phyloP scores from a whole-genome alignment of 2,329 filamentous ascomycete genomes.

The Nannizziopsis barbatae region DNA sequence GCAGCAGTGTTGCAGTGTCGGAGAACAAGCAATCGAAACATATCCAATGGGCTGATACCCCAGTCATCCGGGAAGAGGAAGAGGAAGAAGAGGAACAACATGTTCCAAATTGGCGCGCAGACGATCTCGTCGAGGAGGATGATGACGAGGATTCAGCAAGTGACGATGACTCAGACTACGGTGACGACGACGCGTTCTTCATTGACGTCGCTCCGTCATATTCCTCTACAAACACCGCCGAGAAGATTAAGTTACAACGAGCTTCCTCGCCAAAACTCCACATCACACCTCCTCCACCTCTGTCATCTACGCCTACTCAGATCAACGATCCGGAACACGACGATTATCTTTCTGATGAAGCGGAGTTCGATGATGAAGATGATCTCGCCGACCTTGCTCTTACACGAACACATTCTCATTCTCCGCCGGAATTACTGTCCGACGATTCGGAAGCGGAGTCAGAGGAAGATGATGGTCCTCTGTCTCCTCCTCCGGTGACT shows the following conservation, averaged over 20 bases:
- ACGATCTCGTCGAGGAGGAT: no score
- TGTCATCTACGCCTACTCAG: not conserved
- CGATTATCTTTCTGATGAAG: conserved; percentile 25
- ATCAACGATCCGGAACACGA: conserved; percentile 35
- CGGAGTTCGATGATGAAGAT: conserved; percentile 30
- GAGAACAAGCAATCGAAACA: conserved; percentile 48
- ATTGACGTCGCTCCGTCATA: conserved; percentile 7
- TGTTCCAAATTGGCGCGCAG: conserved; percentile 36
- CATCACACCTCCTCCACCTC: not conserved
- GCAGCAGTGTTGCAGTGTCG: conserved; percentile 46
- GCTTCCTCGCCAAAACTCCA: not conserved
- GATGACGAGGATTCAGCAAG: conserved; percentile 27
- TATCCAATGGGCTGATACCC: conserved; percentile 74
- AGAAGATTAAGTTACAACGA: not conserved
- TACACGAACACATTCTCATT: conserved; percentile 54
- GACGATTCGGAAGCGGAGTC: no score
- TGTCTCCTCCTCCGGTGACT: conserved; percentile 49
- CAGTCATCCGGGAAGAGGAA: conserved; percentile 58
- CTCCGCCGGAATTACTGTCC: conserved; percentile 58
- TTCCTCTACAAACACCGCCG: conserved; percentile 4
- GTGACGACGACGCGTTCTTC: conserved; percentile 26
- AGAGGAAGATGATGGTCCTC: conserved; percentile 63
- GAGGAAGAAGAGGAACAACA: conserved; percentile 53
- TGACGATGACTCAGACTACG: conserved; percentile 33
- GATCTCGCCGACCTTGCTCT: conserved; percentile 52